These are phyloP conservation scores for Hypoxylon perforatum DNA, from an alignment of 495 filamentous ascomycete species.

Conservation along the genomic window DNA sequence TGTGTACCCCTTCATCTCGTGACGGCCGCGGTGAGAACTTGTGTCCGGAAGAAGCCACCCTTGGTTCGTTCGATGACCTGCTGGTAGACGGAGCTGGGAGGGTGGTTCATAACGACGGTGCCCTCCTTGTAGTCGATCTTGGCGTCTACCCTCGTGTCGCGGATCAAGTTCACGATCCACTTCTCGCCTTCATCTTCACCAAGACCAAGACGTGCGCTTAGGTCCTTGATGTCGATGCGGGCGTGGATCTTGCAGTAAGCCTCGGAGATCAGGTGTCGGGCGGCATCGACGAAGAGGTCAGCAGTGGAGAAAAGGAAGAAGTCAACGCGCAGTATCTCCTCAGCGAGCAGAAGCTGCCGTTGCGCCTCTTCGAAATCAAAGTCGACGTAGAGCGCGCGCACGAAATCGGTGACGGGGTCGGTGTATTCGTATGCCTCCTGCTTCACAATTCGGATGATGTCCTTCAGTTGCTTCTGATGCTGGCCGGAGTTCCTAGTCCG, in stretches of 20 bases:
- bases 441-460: conserved; percentile 90
- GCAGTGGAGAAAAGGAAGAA: conserved; percentile 92
- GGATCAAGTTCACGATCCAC: conserved; percentile 99
- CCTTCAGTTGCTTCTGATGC: conserved; percentile 98
- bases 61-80: conserved; percentile 98
- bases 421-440: conserved; percentile 98
- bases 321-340: conserved; percentile 89
- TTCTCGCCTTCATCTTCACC: conserved; percentile 96
- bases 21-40: conserved; percentile 73
- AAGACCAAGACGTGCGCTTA: conserved; percentile 88
- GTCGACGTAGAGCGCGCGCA: conserved; percentile 95
- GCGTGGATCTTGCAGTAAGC: conserved; percentile 99
- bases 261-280: conserved; percentile 95
- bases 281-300: conserved; percentile 92
- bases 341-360: conserved; percentile 87
- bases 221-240: conserved; percentile 96
- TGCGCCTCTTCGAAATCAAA: conserved; percentile 99
- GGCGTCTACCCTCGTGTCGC: conserved; percentile 95
- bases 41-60: conserved; percentile 90
- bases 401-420: conserved; percentile 94
- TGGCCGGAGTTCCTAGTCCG: conserved; percentile 81
- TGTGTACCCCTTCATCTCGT: conserved; percentile 25
- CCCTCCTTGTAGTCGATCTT: conserved; percentile 99
- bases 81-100: conserved; percentile 96
- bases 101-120: conserved; percentile 99